Base-by-base conservation (phyloP, 2,329 filamentous ascomycete species). In the Arthrinium phaeospermum region DNA sequence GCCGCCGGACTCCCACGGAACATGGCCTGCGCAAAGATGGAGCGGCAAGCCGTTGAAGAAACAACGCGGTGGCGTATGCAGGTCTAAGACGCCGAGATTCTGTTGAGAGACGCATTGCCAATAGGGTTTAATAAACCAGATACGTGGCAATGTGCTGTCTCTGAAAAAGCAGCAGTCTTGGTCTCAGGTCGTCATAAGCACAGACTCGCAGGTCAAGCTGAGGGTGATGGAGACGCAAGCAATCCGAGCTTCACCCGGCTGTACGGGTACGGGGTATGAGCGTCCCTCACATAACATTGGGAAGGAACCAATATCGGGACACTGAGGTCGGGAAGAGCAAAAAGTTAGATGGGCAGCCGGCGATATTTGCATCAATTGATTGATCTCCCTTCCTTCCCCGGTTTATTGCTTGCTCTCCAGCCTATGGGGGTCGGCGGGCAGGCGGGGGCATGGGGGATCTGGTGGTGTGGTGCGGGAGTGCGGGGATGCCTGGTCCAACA, bases 31-130 rank as follows among this genome's bases (percentile, higher is more conserved):
- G 3, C 22, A 12, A n/a, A 64, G 14, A 19, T n/a, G 34, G 57
- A 41, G 57, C 57, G 57, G 57, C 57, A 64, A 64, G 57, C 57
- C 57, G 57, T 64, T 41, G 57, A 41, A 64, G 57, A 41, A 64
- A 51, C 24, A 34, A 34, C 19, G 57, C 34, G 19, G 57, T 22
- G 57, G 57, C 19, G 19, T 12, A 64, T 64, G 57, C 57, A n/a
- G 34, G 57, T 64, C 57, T 64, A 61, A 61, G 53, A 37, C 53
- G 53, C 7, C 1, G 10, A n/a, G 57, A 41, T n/a, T n/a, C 30
- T 41, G 57, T 64, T 64, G 57, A 41, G 34, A 13, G 30, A 41
- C 16, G 57, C 10, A 10, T n/a, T 13, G 57, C 57, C 57, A 64
- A 64, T 64, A 41, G 34, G 34, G 57, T n/a, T 37, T 34, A 1